Base-by-base conservation (phyloP, 2,329 filamentous ascomycete species). In the Alternaria consortialis region DNA sequence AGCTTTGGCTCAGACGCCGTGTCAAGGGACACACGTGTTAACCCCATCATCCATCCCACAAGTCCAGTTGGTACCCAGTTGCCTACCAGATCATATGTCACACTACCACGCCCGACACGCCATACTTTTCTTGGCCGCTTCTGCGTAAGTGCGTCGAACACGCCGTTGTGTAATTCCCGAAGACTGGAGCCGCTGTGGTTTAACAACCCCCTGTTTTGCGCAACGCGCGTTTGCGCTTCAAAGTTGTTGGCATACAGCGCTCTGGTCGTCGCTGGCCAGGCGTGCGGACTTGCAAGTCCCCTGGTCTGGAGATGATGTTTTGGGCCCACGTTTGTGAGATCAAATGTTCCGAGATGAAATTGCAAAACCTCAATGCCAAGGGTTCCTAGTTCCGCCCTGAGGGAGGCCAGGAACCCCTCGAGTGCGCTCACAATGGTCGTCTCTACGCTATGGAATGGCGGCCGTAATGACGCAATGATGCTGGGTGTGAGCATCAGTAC, bases 11-110 rank as follows among this genome's bases (percentile, higher is more conserved):
- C 58, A 67, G 64, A 57, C 13, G 67, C 66, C n/a, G 73, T 71
- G 53, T 76, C 72, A 12, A 76, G 72, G 43, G 71, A 70, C 15
- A 90, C 87, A 58, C 82, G 82, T 62, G 89, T 84, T 59, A 94
- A 86, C 11, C 93, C 93, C 87, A 98, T 90, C 91, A 98, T 97
- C 91, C 92, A 95, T 2, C 89, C 89, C n/a, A 98, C 90, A 15
- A 97, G 76, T 3, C 88, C 85, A 20, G 87, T 84, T 1, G 95
- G 94, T 25, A 91, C 85, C 87, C 90, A 94, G 39, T 87, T 86
- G 6, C 94, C 95, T 7, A 98, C 90, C 31, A 97, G 84, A 39
- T 92, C 91, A 78, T 98, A 98, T 0, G 93, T 84, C 57, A 90
- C 84, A 52, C 93, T 92, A 7, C 95, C 95, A 53, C 93, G 87